Evolutionary conservation across 169 alveolate species (phyloP).

Genomic region (Pseudocohnilembus persalinus): DNA sequence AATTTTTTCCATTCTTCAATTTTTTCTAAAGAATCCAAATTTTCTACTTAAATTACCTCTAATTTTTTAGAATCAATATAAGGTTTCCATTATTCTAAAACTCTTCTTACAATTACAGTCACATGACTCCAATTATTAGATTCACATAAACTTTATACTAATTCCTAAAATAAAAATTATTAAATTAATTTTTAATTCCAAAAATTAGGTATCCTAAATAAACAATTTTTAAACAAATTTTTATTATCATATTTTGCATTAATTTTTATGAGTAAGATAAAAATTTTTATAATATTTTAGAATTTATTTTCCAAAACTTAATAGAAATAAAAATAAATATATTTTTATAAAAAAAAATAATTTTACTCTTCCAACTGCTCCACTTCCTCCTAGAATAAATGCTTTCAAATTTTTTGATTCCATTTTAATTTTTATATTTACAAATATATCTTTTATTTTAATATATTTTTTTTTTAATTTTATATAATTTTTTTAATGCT

Average conservation of each 20-base stretch:
- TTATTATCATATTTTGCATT: no score
- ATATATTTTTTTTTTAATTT: no score
- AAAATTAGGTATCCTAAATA: no score
- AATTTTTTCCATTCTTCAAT: slow-evolving; percentile 27
- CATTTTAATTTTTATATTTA: no score
- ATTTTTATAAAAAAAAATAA: no score
- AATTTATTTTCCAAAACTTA: not conserved
- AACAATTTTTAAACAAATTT: no score
- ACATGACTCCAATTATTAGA: slow-evolving; percentile 38
- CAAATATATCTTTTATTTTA: no score
- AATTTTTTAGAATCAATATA: not conserved
- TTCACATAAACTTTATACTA: slow-evolving; percentile 23
- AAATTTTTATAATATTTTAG: not conserved
- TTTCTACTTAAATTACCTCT: not conserved
- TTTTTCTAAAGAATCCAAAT: slow-evolving; percentile 24
- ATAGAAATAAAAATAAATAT: no score
- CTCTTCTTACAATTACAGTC: slow-evolving; percentile 34
- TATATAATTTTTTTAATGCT: no score
- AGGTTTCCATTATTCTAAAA: slow-evolving; percentile 32
- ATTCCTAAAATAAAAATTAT: slow-evolving; percentile 10
- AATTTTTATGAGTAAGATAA: no score
- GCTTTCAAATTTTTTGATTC: slow-evolving; percentile 39
- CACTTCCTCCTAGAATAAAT: slow-evolving; percentile 35
- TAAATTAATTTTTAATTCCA: no score
- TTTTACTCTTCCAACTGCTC: slow-evolving; percentile 50